Percentiles rank a stretch among this genome's conserved stretches.
Conservation (phyloP, 257 asterid genomes). For the Verbascum thapsus region DNA sequence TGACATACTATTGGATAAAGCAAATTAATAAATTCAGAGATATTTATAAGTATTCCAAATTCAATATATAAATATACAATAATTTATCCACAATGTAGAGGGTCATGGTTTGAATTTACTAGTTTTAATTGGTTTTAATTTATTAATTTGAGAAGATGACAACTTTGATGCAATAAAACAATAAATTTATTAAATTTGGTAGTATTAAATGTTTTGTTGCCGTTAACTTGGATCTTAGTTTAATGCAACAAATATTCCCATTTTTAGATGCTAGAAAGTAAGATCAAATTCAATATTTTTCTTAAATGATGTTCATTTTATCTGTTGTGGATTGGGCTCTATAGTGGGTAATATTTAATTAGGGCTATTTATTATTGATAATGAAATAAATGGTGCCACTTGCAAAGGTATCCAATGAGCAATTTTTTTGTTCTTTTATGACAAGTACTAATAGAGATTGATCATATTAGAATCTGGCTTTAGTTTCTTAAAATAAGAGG, state of each 20-base stretch:
- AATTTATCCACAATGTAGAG: too few relatives aligned
- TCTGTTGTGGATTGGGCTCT: constrained; percentile 16
- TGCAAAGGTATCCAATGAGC: too few relatives aligned
- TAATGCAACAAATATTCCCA: constrained; percentile 32
- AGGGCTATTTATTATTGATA: too few relatives aligned
- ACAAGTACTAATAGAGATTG: too few relatives aligned
- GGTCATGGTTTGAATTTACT: background rate
- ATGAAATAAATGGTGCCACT: background rate
- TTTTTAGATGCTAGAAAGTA: constrained; percentile 9
- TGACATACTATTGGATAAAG: constrained; percentile 23
- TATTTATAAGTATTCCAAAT: background rate
- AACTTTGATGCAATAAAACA: too few relatives aligned
- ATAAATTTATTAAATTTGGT: background rate
- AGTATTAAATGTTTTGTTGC: constrained; percentile 25
- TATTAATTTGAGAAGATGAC: background rate
- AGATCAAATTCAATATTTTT: background rate
- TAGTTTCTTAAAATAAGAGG: too few relatives aligned
- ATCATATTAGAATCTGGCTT: too few relatives aligned
- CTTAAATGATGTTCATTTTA: background rate
- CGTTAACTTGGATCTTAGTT: background rate
- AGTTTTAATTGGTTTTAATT: background rate
- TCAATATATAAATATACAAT: too few relatives aligned
- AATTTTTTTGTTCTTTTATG: too few relatives aligned
- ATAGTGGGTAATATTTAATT: constrained; percentile 20
- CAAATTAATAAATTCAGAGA: background rate